Evolutionary conservation across 1,284 basidiomycete species (phyloP).

Genomic region (Fomitopsis pinicola): DNA sequence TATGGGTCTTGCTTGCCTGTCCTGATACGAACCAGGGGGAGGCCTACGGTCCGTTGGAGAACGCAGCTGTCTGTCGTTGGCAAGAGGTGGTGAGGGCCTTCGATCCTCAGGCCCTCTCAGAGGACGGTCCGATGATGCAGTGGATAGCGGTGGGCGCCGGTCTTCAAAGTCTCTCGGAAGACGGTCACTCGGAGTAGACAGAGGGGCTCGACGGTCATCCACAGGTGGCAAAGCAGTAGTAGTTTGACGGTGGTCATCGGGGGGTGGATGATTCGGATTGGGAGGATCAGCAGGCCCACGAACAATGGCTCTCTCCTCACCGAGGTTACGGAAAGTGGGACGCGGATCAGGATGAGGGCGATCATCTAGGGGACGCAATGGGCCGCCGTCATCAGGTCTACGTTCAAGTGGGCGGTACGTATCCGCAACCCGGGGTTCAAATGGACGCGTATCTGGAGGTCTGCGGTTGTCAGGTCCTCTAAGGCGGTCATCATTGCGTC

Average conservation of each 20-base stretch:
- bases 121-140: slow-evolving; percentile 8
- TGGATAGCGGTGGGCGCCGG: slow-evolving; percentile 3
- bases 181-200: slow-evolving; percentile 11
- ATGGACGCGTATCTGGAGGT: slow-evolving; percentile 22
- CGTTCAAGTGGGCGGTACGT: slow-evolving; percentile 20
- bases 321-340: slow-evolving; percentile 18
- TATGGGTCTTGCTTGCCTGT: slow-evolving; percentile 1
- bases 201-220: slow-evolving; percentile 6
- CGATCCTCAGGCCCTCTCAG: slow-evolving; percentile 9
- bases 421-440: slow-evolving; percentile 19
- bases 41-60: slow-evolving; percentile 11
- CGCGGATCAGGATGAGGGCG: slow-evolving; percentile 12
- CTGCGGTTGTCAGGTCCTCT: slow-evolving; percentile 22
- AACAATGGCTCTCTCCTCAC: slow-evolving; percentile 24
- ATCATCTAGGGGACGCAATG: slow-evolving; percentile 15
- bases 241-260: slow-evolving; percentile 17
- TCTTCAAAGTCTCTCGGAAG: slow-evolving; percentile 2
- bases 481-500: slow-evolving; percentile 22
- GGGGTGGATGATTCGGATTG: slow-evolving; percentile 3
- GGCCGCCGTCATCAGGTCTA: slow-evolving; percentile 14
- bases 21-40: slow-evolving; percentile 1
- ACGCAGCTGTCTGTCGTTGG: slow-evolving; percentile 4
- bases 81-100: slow-evolving; percentile 6
- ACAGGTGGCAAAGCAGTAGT: background rate
- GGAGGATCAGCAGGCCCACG: slow-evolving; percentile 12